Conservation (phyloP, 2,329 filamentous ascomycete species). For the Exophiala mesophila region DNA sequence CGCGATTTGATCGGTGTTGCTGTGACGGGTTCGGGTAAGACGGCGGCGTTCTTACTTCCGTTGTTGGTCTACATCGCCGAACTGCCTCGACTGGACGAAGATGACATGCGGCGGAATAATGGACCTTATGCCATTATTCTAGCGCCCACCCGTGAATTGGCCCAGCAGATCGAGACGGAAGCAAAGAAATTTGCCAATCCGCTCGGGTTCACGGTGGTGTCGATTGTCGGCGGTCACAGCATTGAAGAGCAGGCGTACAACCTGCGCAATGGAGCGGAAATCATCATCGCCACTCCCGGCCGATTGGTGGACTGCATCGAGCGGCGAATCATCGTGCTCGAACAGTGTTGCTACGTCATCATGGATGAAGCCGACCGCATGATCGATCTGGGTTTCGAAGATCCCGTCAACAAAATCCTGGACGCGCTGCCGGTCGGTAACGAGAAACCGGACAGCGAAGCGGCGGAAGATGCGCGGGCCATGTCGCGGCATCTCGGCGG, state of each 20-base stretch:
- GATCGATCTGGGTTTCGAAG: constrained; percentile 98
- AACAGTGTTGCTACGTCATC: constrained; percentile 97
- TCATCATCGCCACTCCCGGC: constrained; percentile 96
- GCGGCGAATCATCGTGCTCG: constrained; percentile 79
- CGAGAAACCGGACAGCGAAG: constrained; percentile 90
- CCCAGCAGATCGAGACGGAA: constrained; percentile 94
- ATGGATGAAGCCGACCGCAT: constrained; percentile 99
- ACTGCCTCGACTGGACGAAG: constrained; percentile 75
- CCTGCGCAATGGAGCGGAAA: constrained; percentile 87
- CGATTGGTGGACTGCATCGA: constrained; percentile 97
- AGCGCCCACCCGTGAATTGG: constrained; percentile 92
- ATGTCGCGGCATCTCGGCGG: constrained; percentile 77
- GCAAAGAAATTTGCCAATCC: constrained; percentile 87
- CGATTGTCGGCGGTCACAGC: constrained; percentile 94
- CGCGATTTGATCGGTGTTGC: constrained; percentile 97
- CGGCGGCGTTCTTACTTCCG: constrained; percentile 87
- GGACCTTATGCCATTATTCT: constrained; percentile 97
- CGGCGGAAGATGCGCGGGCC: constrained; percentile 76
- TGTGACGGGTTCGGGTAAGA: constrained; percentile 97
- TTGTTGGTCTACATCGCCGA: constrained; percentile 92
- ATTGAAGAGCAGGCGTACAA: constrained; percentile 91
- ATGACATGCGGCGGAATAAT: constrained; percentile 81
- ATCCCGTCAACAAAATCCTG: constrained; percentile 94
- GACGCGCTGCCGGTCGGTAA: constrained; percentile 88
- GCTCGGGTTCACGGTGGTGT: constrained; percentile 89